phyloP scores from a whole-genome alignment of 2,329 filamentous ascomycete genomes.

The Didymella segeticola region DNA sequence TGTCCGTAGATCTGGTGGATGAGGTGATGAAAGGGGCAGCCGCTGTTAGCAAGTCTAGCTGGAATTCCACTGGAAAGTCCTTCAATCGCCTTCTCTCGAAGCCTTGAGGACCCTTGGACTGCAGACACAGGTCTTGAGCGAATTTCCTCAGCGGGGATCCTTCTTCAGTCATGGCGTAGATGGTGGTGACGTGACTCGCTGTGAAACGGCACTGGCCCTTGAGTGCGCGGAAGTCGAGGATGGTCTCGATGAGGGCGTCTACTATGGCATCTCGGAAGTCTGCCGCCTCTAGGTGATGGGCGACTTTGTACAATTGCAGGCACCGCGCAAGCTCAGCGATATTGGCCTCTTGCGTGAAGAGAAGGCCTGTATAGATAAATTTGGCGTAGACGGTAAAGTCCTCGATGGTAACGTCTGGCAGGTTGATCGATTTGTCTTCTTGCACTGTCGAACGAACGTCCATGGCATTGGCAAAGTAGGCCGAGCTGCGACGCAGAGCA shows the following conservation, averaged over 20 bases:
- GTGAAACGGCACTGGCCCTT: slow-evolving; percentile 10
- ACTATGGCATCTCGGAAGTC: slow-evolving; percentile 12
- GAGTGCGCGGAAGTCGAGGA: slow-evolving; percentile 3
- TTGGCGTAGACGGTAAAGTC: slow-evolving; percentile 7
- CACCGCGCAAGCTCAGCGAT: not conserved
- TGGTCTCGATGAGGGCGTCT: slow-evolving; percentile 9
- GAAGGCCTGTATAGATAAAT: slow-evolving; percentile 5
- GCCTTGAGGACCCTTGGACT: slow-evolving; percentile 1
- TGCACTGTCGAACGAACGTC: not conserved
- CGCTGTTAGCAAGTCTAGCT: slow-evolving; percentile 4
- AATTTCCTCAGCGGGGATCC: slow-evolving; percentile 4
- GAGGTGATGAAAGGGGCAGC: slow-evolving; percentile 11
- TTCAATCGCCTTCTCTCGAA: slow-evolving; percentile 1
- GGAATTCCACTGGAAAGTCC: slow-evolving; percentile 1
- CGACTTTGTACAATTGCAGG: slow-evolving; percentile 8
- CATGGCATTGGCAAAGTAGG: not conserved
- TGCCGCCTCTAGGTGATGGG: slow-evolving; percentile 3
- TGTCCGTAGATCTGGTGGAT: slow-evolving; percentile 1
- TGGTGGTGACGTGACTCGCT: not conserved
- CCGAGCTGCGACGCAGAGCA: slow-evolving; percentile 1
- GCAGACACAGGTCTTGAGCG: slow-evolving; percentile 1
- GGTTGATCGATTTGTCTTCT: not conserved
- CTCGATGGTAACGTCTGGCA: not conserved
- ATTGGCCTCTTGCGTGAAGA: slow-evolving; percentile 4
- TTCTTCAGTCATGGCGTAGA: slow-evolving; percentile 5